Evolutionary conservation across 1,284 basidiomycete species (phyloP).

Genomic region (Malassezia yamatoensis): DNA sequence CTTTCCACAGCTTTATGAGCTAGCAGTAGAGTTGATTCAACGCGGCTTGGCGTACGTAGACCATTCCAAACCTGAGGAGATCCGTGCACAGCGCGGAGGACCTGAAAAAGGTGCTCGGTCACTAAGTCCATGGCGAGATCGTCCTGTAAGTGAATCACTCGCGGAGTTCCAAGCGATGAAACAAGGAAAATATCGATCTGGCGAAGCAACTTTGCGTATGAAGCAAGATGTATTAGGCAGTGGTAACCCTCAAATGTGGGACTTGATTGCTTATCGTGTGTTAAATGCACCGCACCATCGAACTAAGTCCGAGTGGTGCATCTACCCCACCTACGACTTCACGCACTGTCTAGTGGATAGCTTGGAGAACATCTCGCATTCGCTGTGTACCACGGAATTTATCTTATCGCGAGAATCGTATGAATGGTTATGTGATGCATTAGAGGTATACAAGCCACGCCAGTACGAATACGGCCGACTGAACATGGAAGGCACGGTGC

Average conservation of each 20-base stretch:
- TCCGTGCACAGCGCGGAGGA: conserved; percentile 72
- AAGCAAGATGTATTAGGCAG: conserved; percentile 80
- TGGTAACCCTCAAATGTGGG: conserved; percentile 99
- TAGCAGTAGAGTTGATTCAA: conserved; percentile 83
- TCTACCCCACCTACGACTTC: conserved; percentile 94
- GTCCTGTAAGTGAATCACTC: conserved; percentile 75
- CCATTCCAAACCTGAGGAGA: conserved; percentile 88
- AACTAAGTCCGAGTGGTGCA: conserved; percentile 74
- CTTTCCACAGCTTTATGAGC: conserved; percentile 75
- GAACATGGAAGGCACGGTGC: conserved; percentile 86
- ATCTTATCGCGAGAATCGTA: conserved; percentile 93
- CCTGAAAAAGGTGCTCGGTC: conserved; percentile 71
- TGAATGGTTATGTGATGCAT: conserved; percentile 95
- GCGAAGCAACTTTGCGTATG: conserved; percentile 88
- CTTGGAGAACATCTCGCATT: conserved; percentile 98
- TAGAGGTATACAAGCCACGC: conserved; percentile 93
- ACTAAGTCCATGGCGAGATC: conserved; percentile 73
- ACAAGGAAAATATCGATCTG: conserved; percentile 75
- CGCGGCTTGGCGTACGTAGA: conserved; percentile 90
- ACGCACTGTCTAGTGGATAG: conserved; percentile 98
- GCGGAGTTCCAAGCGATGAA: conserved; percentile 86
- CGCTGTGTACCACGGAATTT: conserved; percentile 93
- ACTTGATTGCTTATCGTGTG: conserved; percentile 90
- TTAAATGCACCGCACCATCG: conserved; percentile 84
- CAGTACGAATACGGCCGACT: conserved; percentile 95